Evolutionary conservation across 257 asterid species (phyloP).

Genomic region (Rauvolfia tetraphylla): DNA sequence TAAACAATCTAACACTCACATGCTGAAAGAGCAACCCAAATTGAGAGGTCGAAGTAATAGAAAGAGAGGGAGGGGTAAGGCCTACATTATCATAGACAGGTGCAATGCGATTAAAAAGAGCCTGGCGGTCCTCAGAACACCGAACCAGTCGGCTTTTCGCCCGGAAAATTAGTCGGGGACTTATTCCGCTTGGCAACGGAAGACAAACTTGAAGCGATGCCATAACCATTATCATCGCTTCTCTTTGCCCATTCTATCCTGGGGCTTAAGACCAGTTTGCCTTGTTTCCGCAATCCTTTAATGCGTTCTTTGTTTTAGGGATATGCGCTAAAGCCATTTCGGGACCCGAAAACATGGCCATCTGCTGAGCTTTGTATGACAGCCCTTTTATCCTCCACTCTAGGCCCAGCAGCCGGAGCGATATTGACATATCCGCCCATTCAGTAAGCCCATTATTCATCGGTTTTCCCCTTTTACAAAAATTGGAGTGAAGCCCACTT

Average conservation of each 20-base stretch:
- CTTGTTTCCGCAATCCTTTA: no score
- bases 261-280: no score
- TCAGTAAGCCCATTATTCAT: not conserved
- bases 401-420: not conserved
- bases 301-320: no score
- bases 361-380: no score
- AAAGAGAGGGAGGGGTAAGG: not conserved
- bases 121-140: constrained; percentile 64
- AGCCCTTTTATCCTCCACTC: not conserved
- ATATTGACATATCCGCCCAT: not conserved
- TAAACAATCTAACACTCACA: not conserved
- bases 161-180: constrained; percentile 25
- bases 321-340: no score
- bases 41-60: not conserved
- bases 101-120: constrained; percentile 71
- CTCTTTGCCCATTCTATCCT: no score
- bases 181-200: constrained; percentile 10
- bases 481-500: not conserved
- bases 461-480: not conserved
- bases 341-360: no score
- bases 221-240: constrained; percentile 13
- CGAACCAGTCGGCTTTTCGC: constrained; percentile 16
- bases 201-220: constrained; percentile 19
- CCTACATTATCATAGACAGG: constrained; percentile 83
- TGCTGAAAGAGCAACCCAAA: not conserved